These are phyloP conservation scores for Sorghum bicolor DNA, from an alignment of 176 grass and related monocot genomes.

Conservation along the genomic window Sorghum_bicolor_NCBIv3 NC_012872.2:55461001-55461500, in stretches of 20 bases:
- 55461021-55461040: constrained; percentile 16
- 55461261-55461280: not conserved
- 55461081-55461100: constrained; percentile 92
- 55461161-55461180: constrained; percentile 9
- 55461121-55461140: constrained; percentile 73
- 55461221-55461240: constrained; percentile 5
- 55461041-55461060: constrained; percentile 94
- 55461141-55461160: constrained; percentile 60
- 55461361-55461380: not conserved
- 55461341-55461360: not conserved
- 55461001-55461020: not conserved
- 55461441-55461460: not conserved
- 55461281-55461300: not conserved
- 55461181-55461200: not conserved
- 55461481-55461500: not conserved
- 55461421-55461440: not conserved
- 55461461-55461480: not conserved
- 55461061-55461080: constrained; percentile 96
- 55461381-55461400: not conserved
- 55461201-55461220: constrained; percentile 5
- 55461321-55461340: not conserved
- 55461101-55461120: constrained; percentile 85
- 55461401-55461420: constrained; percentile 6
- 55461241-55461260: not conserved
- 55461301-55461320: not conserved